Evolutionary conservation across 441 rosid species (phyloP).

Genomic region (Adansonia grandidieri): DNA sequence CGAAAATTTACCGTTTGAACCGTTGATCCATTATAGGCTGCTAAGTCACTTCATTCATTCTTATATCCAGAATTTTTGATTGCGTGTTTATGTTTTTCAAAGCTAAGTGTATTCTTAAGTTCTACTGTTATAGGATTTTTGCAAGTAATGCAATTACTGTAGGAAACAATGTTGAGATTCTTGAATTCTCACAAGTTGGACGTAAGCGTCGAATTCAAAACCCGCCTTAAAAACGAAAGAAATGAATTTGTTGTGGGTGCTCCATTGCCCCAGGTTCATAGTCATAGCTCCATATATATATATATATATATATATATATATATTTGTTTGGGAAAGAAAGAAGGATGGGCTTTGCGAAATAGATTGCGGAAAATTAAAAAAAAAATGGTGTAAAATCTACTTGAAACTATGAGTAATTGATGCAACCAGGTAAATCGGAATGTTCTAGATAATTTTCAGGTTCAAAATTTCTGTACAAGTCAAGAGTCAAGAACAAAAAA

Average conservation of each 20-base stretch:
- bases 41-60: neutral
- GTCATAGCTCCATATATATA: neutral
- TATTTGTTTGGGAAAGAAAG: neutral
- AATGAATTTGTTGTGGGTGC: neutral
- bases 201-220: neutral
- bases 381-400: too few relatives aligned
- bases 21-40: neutral
- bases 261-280: neutral
- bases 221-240: neutral
- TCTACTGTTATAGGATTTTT: neutral
- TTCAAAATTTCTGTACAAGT: conserved; percentile 13
- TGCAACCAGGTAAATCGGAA: neutral
- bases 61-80: neutral
- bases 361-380: too few relatives aligned
- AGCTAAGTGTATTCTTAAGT: neutral
- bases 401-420: too few relatives aligned
- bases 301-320: too few relatives aligned
- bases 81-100: neutral
- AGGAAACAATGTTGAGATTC: neutral
- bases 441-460: neutral
- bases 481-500: neutral
- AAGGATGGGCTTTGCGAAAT: neutral
- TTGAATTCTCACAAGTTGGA: neutral
- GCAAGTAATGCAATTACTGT: too few relatives aligned
- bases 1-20: neutral